These are phyloP conservation scores for Lyophyllum decastes DNA, from an alignment of 768 basidiomycete species.

Conservation along the genomic window DNA sequence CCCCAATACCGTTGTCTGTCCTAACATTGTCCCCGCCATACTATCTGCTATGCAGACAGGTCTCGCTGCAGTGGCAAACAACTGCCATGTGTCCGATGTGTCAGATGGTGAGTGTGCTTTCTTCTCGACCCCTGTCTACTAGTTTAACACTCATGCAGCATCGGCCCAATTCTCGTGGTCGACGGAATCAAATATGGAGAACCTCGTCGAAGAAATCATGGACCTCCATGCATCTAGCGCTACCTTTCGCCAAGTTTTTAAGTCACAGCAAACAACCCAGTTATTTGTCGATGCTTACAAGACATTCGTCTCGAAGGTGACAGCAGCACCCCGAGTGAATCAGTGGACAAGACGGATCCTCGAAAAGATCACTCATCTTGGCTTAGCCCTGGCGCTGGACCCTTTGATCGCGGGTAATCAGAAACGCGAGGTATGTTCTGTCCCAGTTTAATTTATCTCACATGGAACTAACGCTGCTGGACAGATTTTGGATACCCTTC, in stretches of 20 bases:
- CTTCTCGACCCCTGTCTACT: constrained; percentile 5
- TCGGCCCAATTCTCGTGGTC: constrained; percentile 20
- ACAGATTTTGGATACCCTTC: constrained; percentile 60
- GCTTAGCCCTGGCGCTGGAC: constrained; percentile 65
- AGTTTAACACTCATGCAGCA: constrained; percentile 10
- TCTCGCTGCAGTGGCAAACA: constrained; percentile 40
- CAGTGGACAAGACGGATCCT: constrained; percentile 52
- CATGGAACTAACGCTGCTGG: constrained; percentile 2
- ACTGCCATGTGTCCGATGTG: constrained; percentile 32
- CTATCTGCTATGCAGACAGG: constrained; percentile 67
- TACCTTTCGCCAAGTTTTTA: constrained; percentile 73
- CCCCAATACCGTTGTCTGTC: constrained; percentile 49
- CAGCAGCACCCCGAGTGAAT: constrained; percentile 38
- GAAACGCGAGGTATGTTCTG: constrained; percentile 64
- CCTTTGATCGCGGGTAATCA: constrained; percentile 61
- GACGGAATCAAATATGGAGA: constrained; percentile 50
- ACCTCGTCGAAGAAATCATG: constrained; percentile 68
- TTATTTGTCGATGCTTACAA: constrained; percentile 67
- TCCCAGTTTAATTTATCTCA: background rate
- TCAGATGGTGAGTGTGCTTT: constrained; percentile 25
- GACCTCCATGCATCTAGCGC: constrained; percentile 63
- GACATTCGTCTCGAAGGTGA: constrained; percentile 48
- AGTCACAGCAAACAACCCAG: constrained; percentile 68
- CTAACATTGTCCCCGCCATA: constrained; percentile 73
- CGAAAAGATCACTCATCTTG: constrained; percentile 74